A percentile compares a stretch with the other conserved stretches of the same genome.
Evolutionary conservation across 345 rosid genomes (phyloP).

Genomic region (Mangifera indica): DNA sequence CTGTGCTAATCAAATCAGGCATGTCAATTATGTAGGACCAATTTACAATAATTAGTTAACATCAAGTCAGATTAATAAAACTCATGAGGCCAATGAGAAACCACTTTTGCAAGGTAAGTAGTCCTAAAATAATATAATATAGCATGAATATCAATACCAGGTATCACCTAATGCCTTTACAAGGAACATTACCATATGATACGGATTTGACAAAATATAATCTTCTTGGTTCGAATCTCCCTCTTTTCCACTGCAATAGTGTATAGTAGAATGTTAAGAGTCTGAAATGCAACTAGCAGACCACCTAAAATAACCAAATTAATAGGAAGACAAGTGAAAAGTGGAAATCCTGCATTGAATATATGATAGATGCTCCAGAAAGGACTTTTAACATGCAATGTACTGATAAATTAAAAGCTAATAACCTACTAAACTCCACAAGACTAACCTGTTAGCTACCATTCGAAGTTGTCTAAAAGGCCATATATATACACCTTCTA

Average conservation of each 20-base stretch:
- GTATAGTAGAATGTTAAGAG: slow-evolving; percentile 20
- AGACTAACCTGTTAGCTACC: slow-evolving; percentile 81
- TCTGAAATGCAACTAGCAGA: slow-evolving; percentile 13
- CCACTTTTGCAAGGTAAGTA: neutral
- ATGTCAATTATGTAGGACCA: neutral
- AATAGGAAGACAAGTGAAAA: neutral
- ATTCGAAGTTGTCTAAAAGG: slow-evolving; percentile 97
- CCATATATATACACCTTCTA: slow-evolving; percentile 99
- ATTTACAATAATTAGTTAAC: neutral
- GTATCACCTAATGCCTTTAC: neutral
- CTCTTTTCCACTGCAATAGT: slow-evolving; percentile 65
- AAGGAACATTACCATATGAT: slow-evolving; percentile 74
- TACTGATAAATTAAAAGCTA: neutral
- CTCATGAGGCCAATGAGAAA: neutral
- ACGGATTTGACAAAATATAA: slow-evolving; percentile 86
- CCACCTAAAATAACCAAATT: neutral
- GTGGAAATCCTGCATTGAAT: neutral
- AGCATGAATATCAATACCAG: slow-evolving; percentile 9
- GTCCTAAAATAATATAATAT: neutral
- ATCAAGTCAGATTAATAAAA: neutral
- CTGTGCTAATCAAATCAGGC: neutral
- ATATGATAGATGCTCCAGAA: slow-evolving; percentile 1
- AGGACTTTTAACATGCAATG: slow-evolving; percentile 1
- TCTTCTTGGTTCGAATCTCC: slow-evolving; percentile 74
- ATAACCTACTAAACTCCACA: slow-evolving; percentile 3